Evolutionary conservation across 768 basidiomycete species (phyloP).

Genomic region (Flagelloscypha sp.): DNA sequence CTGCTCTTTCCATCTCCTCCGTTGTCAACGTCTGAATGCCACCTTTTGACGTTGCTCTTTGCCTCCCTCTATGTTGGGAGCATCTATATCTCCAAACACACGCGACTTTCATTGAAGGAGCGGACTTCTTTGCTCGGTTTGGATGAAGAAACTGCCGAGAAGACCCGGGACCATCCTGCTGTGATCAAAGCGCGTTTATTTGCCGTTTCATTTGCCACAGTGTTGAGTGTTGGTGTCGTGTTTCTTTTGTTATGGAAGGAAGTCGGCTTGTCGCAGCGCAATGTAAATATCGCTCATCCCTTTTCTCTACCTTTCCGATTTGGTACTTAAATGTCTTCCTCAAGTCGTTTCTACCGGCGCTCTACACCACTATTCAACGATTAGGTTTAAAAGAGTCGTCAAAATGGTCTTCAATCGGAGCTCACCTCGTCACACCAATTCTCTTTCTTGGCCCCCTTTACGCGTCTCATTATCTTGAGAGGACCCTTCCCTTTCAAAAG

Average conservation of each 20-base stretch:
- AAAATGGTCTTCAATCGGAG: conserved; percentile 25
- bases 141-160: conserved; percentile 22
- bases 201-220: conserved; percentile 58
- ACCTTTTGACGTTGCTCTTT: conserved; percentile 50
- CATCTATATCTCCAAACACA: conserved; percentile 65
- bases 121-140: conserved; percentile 17
- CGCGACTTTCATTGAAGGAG: conserved; percentile 44
- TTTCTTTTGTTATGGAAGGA: conserved; percentile 30
- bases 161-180: conserved; percentile 73
- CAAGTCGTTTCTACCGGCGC: conserved; percentile 9
- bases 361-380: conserved; percentile 25
- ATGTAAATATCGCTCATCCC: conserved; percentile 5
- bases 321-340: no score
- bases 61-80: conserved; percentile 72
- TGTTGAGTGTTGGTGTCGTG: conserved; percentile 46
- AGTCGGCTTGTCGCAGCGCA: conserved; percentile 17
- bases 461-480: conserved; percentile 32
- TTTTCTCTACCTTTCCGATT: neutral
- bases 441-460: conserved; percentile 78
- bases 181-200: conserved; percentile 75
- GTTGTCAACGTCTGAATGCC: conserved; percentile 31
- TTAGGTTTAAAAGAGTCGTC: conserved; percentile 43
- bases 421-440: conserved; percentile 62
- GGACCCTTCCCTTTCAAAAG: conserved; percentile 47
- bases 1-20: conserved; percentile 18